Evolutionary conservation across 208 protist species (phyloP).

Genomic region (Leishmania mexicana): DNA sequence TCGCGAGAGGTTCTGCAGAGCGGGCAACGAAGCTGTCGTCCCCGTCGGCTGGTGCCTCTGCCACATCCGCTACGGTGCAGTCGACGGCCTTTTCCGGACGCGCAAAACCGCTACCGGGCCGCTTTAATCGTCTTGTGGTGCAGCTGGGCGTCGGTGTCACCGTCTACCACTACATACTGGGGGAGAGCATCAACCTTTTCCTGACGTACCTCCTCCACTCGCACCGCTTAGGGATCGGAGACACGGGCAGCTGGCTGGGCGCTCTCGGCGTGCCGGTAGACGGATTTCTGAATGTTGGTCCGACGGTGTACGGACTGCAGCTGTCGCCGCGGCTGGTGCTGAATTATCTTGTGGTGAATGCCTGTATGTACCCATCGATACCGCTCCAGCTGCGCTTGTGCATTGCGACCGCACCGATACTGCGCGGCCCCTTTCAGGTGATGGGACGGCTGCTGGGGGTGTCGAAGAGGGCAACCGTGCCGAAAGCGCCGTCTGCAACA

Average conservation of each 20-base stretch:
- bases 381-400: slow-evolving; percentile 57
- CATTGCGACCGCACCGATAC: slow-evolving; percentile 31
- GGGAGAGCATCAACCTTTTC: slow-evolving; percentile 57
- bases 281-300: slow-evolving; percentile 43
- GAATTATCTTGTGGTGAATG: slow-evolving; percentile 74
- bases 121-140: slow-evolving; percentile 69
- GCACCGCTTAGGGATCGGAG: slow-evolving; percentile 53
- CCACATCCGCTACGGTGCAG: background rate
- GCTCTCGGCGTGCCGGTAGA: slow-evolving; percentile 28
- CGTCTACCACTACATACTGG: slow-evolving; percentile 66
- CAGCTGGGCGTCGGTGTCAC: slow-evolving; percentile 61
- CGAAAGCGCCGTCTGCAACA: slow-evolving; percentile 29
- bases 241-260: slow-evolving; percentile 50
- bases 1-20: background rate
- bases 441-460: background rate
- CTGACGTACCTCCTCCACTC: slow-evolving; percentile 67
- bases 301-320: slow-evolving; percentile 43
- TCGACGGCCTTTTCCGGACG: slow-evolving; percentile 9
- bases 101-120: slow-evolving; percentile 43
- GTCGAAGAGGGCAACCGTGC: slow-evolving; percentile 14
- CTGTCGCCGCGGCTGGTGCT: slow-evolving; percentile 63
- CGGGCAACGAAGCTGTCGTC: background rate
- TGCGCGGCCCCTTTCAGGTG: slow-evolving; percentile 18
- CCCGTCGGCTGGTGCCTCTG: background rate
- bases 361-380: slow-evolving; percentile 58